These are phyloP conservation scores for Globisporangium cylindrosporum DNA, from an alignment of 352 stramenopile genomes.

Conservation along the genomic window DNA sequence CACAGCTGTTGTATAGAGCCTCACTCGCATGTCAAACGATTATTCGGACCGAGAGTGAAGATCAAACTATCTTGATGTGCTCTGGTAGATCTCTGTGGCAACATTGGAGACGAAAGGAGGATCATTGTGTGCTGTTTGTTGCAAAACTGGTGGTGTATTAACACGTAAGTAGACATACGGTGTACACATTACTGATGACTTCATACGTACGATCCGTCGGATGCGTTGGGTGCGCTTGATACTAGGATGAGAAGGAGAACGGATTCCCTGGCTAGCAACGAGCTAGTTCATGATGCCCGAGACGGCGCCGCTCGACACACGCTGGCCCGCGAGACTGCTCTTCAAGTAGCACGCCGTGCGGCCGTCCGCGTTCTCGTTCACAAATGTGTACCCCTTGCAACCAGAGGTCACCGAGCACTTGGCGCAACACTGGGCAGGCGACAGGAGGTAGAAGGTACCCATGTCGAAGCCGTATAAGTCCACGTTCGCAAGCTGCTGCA, in stretches of 20 bases:
- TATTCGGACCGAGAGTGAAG: too few species aligned
- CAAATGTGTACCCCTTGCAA: constrained; percentile 37
- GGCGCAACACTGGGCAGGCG: constrained; percentile 28
- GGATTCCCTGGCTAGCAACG: too few species aligned
- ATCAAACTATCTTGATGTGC: too few species aligned
- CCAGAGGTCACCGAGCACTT: constrained; percentile 25
- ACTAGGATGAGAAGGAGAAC: too few species aligned
- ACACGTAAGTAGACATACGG: too few species aligned
- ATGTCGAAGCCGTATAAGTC: constrained; percentile 51
- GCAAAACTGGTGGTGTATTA: too few species aligned
- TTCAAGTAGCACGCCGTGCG: constrained; percentile 38
- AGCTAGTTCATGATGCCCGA: constrained; percentile 23
- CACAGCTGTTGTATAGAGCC: background rate
- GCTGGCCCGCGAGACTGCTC: constrained; percentile 15
- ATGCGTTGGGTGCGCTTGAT: too few species aligned
- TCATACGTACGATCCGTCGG: too few species aligned
- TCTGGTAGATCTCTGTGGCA: too few species aligned
- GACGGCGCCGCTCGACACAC: constrained; percentile 19
- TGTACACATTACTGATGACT: too few species aligned
- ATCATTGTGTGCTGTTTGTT: too few species aligned
- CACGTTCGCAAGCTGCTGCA: constrained; percentile 29
- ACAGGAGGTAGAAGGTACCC: constrained; percentile 19
- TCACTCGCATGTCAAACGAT: background rate
- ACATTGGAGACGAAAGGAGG: too few species aligned
- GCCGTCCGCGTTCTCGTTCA: constrained; percentile 32